Base-by-base conservation (phyloP, 495 filamentous ascomycete genomes). In the Lindgomyces ingoldianus region DNA sequence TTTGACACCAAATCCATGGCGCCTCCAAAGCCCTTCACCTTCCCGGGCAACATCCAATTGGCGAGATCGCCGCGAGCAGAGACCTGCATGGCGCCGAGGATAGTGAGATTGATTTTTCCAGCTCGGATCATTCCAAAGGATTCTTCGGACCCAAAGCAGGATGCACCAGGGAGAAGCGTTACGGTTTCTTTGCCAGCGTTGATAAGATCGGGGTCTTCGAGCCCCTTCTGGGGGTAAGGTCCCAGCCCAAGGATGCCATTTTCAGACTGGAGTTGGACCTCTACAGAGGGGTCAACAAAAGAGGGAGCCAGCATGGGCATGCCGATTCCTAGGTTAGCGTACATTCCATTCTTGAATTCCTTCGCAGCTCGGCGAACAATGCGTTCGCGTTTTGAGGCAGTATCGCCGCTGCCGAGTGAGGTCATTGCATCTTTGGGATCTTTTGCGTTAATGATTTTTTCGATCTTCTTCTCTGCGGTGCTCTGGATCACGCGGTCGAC, bases 311-410 rank as follows among this genome's bases (percentile, higher is more conserved):
- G 76, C 0, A 85, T 88, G 0, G 85, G 85, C 70, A 88, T 85
- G 71, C 81, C 83, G 42, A 88, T 84, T 12, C 85, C 85, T 0
- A 88, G 75, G 68, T 88, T 88, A n/a, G 84, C 85, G 68, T 88
- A 88, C 70, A 75, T 87, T 10, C 85, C 85, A 46, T 84, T 74
- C 72, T 83, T 84, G 45, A 88, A 76, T 71, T 88, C 85, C 72
- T 84, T 82, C 0, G 84, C 81, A 14, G 85, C 84, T 27, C 85
- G 72, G 39, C 77, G 77, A 0, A 85, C 85, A 55, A 88, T 87
- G 44, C 84, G 77, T 64, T 83, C 79, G 29, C 85, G 72, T 54
- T 81, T 75, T 22, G 72, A 67, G 10, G 74, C 74, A 19, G 79
- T 74, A 25, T 73, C 73, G 44, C 73, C 68, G 19, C 63, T 71